Evolutionary conservation across 2,329 filamentous ascomycete species (phyloP).

Genomic region (Cladophialophora bantiana): DNA sequence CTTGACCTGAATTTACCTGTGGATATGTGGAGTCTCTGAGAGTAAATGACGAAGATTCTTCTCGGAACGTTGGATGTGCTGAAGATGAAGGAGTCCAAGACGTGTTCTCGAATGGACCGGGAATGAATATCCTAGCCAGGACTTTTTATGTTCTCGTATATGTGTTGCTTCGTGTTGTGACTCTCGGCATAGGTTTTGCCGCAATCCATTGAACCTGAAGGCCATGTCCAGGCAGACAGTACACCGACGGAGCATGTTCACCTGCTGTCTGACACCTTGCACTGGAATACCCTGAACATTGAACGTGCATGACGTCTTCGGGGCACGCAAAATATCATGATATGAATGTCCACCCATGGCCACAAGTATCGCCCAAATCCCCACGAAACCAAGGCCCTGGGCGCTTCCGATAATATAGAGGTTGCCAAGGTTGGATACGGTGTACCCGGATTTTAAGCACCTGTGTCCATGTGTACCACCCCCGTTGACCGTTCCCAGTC

Average conservation of each 20-base stretch:
- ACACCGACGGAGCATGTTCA: conserved; percentile 54
- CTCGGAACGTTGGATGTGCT: conserved; percentile 56
- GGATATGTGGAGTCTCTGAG: conserved; percentile 56
- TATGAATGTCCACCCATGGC: conserved; percentile 35
- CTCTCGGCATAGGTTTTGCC: conserved; percentile 49
- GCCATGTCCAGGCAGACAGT: conserved; percentile 53
- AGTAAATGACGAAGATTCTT: conserved; percentile 51
- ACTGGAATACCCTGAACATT: conserved; percentile 49
- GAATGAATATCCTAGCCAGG: conserved; percentile 47
- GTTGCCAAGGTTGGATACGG: no score
- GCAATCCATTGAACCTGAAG: conserved; percentile 51
- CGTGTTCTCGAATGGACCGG: conserved; percentile 51
- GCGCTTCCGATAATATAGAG: no score
- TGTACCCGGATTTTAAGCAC: no score
- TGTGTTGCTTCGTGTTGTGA: conserved; percentile 50
- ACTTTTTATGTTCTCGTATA: conserved; percentile 43
- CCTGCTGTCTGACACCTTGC: conserved; percentile 47
- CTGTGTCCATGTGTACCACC: no score
- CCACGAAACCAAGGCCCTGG: no score
- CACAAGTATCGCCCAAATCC: conserved; percentile 16
- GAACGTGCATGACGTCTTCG: conserved; percentile 49
- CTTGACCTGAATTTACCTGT: conserved; percentile 50
- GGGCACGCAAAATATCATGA: conserved; percentile 49
- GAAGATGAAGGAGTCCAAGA: conserved; percentile 51
- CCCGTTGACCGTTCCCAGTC: no score